Conservation (phyloP, 2,329 filamentous ascomycete species). For the Exophiala aquamarina region DNA sequence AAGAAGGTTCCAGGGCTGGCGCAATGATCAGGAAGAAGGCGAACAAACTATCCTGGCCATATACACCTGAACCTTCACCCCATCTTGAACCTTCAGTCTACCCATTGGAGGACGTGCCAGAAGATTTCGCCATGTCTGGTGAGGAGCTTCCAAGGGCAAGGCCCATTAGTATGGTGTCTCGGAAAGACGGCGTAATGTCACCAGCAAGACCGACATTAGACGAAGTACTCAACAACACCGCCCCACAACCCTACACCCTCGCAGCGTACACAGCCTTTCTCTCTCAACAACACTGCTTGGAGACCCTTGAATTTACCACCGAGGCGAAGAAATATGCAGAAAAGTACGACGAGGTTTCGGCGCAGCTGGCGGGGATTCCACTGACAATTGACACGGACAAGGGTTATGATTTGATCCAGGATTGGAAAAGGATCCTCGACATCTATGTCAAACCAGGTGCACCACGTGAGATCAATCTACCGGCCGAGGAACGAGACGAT, state of each 20-base stretch:
- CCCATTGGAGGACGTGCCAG: constrained; percentile 45
- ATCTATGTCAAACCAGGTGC: constrained; percentile 87
- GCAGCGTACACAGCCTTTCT: constrained; percentile 94
- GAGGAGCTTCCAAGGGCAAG: constrained; percentile 39
- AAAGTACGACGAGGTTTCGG: constrained; percentile 61
- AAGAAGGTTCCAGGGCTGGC: constrained; percentile 21
- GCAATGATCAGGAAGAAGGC: constrained; percentile 30
- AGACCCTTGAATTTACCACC: constrained; percentile 95
- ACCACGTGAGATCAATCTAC: constrained; percentile 86
- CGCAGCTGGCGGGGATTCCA: constrained; percentile 45
- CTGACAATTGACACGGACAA: constrained; percentile 55
- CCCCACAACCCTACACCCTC: constrained; percentile 84
- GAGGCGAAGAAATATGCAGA: constrained; percentile 83
- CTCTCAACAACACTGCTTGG: constrained; percentile 94
- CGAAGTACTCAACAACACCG: constrained; percentile 84
- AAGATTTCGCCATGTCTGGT: constrained; percentile 40
- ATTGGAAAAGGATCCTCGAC: constrained; percentile 86
- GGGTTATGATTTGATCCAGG: constrained; percentile 68
- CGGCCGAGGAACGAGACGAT: constrained; percentile 77
- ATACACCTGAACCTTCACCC: constrained; percentile 45
- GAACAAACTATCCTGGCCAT: constrained; percentile 31
- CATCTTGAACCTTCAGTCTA: constrained; percentile 42
- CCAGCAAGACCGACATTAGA: constrained; percentile 69
- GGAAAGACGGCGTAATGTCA: constrained; percentile 40
- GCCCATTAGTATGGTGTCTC: constrained; percentile 44